Conservation (phyloP, 179 eudicot species). For the Spinacia oleracea region DNA sequence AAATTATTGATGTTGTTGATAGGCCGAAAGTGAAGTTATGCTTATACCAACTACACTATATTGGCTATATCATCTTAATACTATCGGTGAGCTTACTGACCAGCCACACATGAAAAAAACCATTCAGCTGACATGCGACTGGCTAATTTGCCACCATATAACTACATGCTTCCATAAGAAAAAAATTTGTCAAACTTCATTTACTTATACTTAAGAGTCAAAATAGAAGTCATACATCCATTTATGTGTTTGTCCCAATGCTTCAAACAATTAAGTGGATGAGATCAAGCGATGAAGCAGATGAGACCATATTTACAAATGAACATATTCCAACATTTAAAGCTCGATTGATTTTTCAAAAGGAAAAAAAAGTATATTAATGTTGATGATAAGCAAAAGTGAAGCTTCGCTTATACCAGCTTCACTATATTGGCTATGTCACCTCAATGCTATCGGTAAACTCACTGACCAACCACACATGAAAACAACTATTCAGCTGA, state of each 20-base stretch:
- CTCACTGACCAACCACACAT: slow-evolving; percentile 42
- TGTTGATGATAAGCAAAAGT: slow-evolving; percentile 24
- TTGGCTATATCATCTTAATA: slow-evolving; percentile 13
- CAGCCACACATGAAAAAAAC: slow-evolving; percentile 35
- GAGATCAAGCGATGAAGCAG: no score
- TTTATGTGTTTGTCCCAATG: no score
- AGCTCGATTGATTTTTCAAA: not conserved
- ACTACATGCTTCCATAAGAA: not conserved
- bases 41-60: slow-evolving; percentile 9
- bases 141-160: slow-evolving; percentile 42
- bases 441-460: slow-evolving; percentile 21
- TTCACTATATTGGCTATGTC: slow-evolving; percentile 24
- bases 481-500: slow-evolving; percentile 25
- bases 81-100: slow-evolving; percentile 37
- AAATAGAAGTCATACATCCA: no score
- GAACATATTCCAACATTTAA: no score
- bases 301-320: no score
- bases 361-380: not conserved
- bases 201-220: no score
- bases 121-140: slow-evolving; percentile 30
- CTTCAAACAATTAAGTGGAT: no score
- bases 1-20: slow-evolving; percentile 15
- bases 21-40: slow-evolving; percentile 21
- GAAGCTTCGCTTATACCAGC: slow-evolving; percentile 11
- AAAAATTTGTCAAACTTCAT: not conserved